Evolutionary conservation across 78 protist genomes (phyloP), one percentile per base, ranked within the genome.

Genomic region (Speleostelium caveatum): DNA sequence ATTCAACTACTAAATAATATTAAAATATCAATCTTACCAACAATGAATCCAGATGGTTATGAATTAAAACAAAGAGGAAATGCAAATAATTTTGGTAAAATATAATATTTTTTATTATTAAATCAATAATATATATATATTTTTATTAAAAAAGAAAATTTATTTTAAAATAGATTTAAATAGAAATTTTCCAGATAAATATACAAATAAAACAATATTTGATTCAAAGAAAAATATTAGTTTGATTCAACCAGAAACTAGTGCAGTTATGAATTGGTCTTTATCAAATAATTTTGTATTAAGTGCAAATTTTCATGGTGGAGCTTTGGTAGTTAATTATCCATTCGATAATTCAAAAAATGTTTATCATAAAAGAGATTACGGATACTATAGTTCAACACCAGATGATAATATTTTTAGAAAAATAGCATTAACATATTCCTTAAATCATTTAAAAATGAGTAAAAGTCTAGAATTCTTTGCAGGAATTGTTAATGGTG

Each of bases 21-120:
- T 19, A 63, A 67, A 16, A 76, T 96, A 1, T 92, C 90, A 74
- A 83, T 96, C 12, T 7, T 96, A 36, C 96, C 96, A 7, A 73
- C 96, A 8, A 93, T 96, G 95, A 96, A 96, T 63, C 97, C 97
- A 32, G 97, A 96, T 72, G 97, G 97, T 8, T 86, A 41, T 72
- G 87, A 80, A 65, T 19, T 26, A 24, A 33, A 45, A 42, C 72
- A 87, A 63, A 41, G 90, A 38, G 76, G 66, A 33, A 83, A 83
- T 83, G 62, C 41, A 35, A 55, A 69, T 83, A 24, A 55, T 41
- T n/a, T 32, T 71, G 4, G 76, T 56, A 49, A 51, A 3, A 24
- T n/a, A n/a, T n/a, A n/a, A n/a, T n/a, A n/a, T n/a, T n/a, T n/a
- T n/a, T n/a, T n/a, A n/a, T n/a, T n/a, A n/a, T n/a, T n/a, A n/a